A percentile compares a stretch with the other conserved stretches of the same genome.
Conservation (phyloP, 2,329 filamentous ascomycete species). For the Aspergillus versicolor region DNA sequence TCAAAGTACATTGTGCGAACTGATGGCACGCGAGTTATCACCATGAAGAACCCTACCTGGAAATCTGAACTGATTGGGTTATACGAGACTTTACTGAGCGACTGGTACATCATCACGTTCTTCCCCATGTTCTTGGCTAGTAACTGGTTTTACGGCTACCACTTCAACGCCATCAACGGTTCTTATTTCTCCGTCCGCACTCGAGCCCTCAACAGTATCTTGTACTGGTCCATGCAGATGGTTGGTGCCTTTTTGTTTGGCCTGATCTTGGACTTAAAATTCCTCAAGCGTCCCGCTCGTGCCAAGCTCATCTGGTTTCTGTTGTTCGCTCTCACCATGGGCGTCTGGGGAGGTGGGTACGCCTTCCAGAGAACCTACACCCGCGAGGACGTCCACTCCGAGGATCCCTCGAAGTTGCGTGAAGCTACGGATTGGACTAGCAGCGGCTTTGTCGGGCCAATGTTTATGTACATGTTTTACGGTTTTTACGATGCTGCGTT, state of each 20-base stretch:
- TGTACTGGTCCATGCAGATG: slow-evolving; percentile 81
- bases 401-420: slow-evolving; percentile 16
- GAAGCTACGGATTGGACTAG: slow-evolving; percentile 63
- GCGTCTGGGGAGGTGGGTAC: slow-evolving; percentile 80
- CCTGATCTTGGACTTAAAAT: slow-evolving; percentile 63
- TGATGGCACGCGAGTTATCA: slow-evolving; percentile 76
- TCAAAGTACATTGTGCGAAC: slow-evolving; percentile 70
- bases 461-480: slow-evolving; percentile 90
- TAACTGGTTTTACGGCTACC: slow-evolving; percentile 80
- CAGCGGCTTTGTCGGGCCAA: slow-evolving; percentile 69
- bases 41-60: slow-evolving; percentile 91
- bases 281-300: slow-evolving; percentile 62
- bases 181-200: slow-evolving; percentile 73
- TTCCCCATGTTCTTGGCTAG: slow-evolving; percentile 81
- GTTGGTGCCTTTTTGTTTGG: slow-evolving; percentile 73
- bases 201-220: slow-evolving; percentile 70
- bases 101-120: slow-evolving; percentile 71
- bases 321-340: slow-evolving; percentile 70
- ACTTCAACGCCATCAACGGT: slow-evolving; percentile 72
- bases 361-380: slow-evolving; percentile 68
- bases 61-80: slow-evolving; percentile 75
- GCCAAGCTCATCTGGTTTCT: slow-evolving; percentile 64
- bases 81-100: slow-evolving; percentile 66
- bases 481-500: slow-evolving; percentile 86
- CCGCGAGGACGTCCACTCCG: slow-evolving; percentile 35